These are phyloP conservation scores for Ophiostoma himal-ulmi DNA, from an alignment of 2,329 filamentous ascomycete species.

Conservation along the genomic window DNA sequence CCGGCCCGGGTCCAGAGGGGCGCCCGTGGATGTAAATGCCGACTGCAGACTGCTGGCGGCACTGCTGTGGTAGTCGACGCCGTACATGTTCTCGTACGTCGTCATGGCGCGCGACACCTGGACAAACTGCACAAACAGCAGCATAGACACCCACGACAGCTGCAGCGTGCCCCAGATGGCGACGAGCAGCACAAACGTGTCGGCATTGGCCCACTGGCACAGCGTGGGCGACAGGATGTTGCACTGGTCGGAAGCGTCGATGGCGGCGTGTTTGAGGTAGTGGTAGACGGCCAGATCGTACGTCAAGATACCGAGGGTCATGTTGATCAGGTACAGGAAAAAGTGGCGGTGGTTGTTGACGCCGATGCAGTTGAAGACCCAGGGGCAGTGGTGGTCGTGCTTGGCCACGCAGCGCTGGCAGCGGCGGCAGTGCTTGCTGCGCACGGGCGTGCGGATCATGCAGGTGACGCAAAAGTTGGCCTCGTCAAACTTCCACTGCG, in stretches of 20 bases:
- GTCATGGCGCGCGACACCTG: slow-evolving; percentile 91
- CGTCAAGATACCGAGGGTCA: slow-evolving; percentile 68
- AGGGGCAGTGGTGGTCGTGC: slow-evolving; percentile 96
- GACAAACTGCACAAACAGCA: slow-evolving; percentile 86
- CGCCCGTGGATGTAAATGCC: slow-evolving; percentile 72
- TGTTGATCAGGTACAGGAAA: slow-evolving; percentile 75
- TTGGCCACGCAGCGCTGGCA: slow-evolving; percentile 92
- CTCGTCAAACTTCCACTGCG: slow-evolving; percentile 17
- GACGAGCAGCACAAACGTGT: slow-evolving; percentile 77
- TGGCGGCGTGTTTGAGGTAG: slow-evolving; percentile 59
- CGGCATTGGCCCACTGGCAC: slow-evolving; percentile 71
- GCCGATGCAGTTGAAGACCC: slow-evolving; percentile 94
- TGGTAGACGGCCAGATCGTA: slow-evolving; percentile 67
- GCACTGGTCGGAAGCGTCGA: slow-evolving; percentile 54
- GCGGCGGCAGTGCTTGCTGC: slow-evolving; percentile 91
- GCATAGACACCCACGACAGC: slow-evolving; percentile 94
- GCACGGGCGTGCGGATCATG: slow-evolving; percentile 80
- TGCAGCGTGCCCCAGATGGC: slow-evolving; percentile 76
- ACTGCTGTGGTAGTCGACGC: slow-evolving; percentile 52
- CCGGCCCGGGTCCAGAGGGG: slow-evolving; percentile 62
- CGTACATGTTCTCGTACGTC: slow-evolving; percentile 94
- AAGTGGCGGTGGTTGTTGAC: slow-evolving; percentile 96
- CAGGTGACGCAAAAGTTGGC: slow-evolving; percentile 17
- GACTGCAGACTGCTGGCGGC: slow-evolving; percentile 54
- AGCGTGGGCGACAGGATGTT: slow-evolving; percentile 67